Evolutionary conservation across 2,329 filamentous ascomycete species (phyloP), one percentile per base, ranked within the genome.

Genomic region (Xylariaceae sp.): DNA sequence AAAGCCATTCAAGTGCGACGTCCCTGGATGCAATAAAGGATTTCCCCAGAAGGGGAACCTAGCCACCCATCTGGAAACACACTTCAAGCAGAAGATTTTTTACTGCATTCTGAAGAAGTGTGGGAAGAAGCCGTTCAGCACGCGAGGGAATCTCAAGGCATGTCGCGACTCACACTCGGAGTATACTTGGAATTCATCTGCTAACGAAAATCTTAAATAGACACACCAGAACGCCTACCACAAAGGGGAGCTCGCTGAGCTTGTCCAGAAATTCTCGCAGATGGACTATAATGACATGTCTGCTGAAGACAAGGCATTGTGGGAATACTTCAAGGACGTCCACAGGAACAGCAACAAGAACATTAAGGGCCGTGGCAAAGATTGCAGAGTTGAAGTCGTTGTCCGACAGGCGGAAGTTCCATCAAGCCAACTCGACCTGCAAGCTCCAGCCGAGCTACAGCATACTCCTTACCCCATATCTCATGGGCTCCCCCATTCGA

Each of bases 271-370:
- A 64, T 94, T 96, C 64, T 80, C 84, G 33, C 58, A 43, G 14
- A 75, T 76, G 35, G 74, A 85, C 49, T 70, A 73, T 33, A 78
- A 85, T 46, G 76, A 75, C n/a, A 81, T 91, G n/a, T 74, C 79
- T 0, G 77, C 84, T 35, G 68, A 71, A 5, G 89, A 96, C 61
- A 84, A 81, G 53, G 85, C 90, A 52, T 75, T 96, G 44, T 90
- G 87, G 75, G 81, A 87, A 58, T 95, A 96, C 71, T 94, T 97
- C 65, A 80, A 85, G 4, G 78, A 78, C 1, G 76, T 96, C n/a
- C 96, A 96, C 78, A 96, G 95, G 75, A 95, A 97, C 71, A 91
- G 87, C 71, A 97, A 97, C 78, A 96, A 96, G 69, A 94, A 94
- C 1, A 96, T 97, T 75, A 97, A 96, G 71, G 94, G 94, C 11